Conservation (phyloP, 768 basidiomycete species). For the Suillus spraguei region DNA sequence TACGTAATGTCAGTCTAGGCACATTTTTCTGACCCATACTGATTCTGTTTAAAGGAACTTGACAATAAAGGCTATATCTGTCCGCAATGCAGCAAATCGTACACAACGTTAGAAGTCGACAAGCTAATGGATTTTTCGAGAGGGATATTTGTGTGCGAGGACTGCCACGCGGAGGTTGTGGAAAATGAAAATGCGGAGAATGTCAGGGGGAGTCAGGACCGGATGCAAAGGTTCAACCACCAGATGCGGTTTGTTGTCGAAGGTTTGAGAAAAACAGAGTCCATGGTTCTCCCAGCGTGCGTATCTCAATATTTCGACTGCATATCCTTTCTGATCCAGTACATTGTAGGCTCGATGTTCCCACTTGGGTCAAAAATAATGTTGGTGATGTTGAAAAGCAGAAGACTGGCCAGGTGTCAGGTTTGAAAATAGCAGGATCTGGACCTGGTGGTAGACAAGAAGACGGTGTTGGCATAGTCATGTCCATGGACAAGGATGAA, state of each 20-base stretch:
- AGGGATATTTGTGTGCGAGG: constrained; percentile 80
- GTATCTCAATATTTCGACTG: constrained; percentile 30
- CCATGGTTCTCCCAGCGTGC: constrained; percentile 82
- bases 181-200: constrained; percentile 93
- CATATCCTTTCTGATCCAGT: constrained; percentile 7
- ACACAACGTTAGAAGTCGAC: constrained; percentile 84
- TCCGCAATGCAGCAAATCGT: constrained; percentile 82
- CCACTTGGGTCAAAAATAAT: constrained; percentile 78
- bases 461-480: constrained; percentile 83
- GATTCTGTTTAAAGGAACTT: constrained; percentile 64
- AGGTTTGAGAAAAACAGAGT: constrained; percentile 86
- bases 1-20: constrained; percentile 72
- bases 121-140: constrained; percentile 73
- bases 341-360: constrained; percentile 72
- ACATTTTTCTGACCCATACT: neutral
- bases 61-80: constrained; percentile 99
- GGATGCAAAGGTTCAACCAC: constrained; percentile 93
- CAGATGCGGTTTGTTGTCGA: constrained; percentile 89
- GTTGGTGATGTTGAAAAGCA: constrained; percentile 64
- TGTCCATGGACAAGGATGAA: constrained; percentile 89
- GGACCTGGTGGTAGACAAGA: constrained; percentile 59
- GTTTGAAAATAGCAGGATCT: constrained; percentile 76
- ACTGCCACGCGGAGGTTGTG: constrained; percentile 82
- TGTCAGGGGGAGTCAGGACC: constrained; percentile 83
- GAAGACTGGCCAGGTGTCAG: constrained; percentile 51